A percentile compares a stretch with the other conserved stretches of the same genome.
Evolutionary conservation across 495 filamentous ascomycete genomes (phyloP).

Genomic region (Lepidopterella palustris): DNA sequence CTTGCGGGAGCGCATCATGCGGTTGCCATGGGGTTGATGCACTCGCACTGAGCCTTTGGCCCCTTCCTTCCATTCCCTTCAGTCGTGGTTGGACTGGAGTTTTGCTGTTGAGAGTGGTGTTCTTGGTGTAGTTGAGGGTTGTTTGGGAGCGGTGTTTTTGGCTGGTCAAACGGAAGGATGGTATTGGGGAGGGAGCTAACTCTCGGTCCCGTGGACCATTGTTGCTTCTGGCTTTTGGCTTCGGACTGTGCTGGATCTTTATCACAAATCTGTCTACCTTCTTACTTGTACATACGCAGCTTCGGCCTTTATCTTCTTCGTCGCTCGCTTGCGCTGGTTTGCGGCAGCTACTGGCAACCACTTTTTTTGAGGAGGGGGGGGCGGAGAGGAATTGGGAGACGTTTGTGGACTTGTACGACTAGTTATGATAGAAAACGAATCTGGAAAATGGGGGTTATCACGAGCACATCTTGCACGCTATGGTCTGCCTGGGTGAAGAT

Average conservation of each 20-base stretch:
- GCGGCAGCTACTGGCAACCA: not conserved
- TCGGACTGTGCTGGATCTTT: not conserved
- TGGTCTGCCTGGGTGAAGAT: no score
- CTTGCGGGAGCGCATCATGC: constrained; percentile 1
- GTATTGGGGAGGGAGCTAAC: not conserved
- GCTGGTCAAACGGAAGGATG: not conserved
- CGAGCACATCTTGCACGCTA: no score
- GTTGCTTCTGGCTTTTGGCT: no score
- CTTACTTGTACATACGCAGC: not conserved
- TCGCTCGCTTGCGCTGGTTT: not conserved
- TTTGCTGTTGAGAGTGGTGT: not conserved
- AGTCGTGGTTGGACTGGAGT: not conserved
- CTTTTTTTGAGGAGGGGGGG: not conserved
- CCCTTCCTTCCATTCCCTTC: not conserved
- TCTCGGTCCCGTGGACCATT: not conserved
- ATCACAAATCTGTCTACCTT: not conserved
- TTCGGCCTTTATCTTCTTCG: not conserved
- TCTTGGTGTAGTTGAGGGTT: not conserved
- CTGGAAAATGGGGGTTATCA: not conserved
- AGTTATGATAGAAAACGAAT: not conserved
- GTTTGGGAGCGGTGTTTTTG: not conserved
- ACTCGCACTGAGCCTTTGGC: not conserved
- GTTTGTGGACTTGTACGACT: not conserved
- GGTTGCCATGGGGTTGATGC: not conserved
- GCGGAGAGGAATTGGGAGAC: not conserved